These are phyloP conservation scores for Diplogelasinospora grovesii DNA, from an alignment of 495 filamentous ascomycete species.

Conservation along the genomic window DNA sequence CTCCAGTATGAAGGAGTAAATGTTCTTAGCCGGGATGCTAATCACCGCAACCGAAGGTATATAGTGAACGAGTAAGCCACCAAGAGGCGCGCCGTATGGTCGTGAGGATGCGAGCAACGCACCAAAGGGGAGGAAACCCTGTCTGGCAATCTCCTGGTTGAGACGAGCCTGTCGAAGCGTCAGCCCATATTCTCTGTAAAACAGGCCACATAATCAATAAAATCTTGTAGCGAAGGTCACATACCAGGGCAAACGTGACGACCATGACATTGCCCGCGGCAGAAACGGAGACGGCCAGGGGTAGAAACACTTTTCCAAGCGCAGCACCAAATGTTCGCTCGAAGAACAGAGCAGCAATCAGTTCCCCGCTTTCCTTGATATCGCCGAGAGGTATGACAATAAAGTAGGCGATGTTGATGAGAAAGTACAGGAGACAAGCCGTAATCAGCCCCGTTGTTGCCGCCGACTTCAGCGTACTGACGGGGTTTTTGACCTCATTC, in stretches of 20 bases:
- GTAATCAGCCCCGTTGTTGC: constrained; percentile 55
- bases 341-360: constrained; percentile 65
- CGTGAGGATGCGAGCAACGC: constrained; percentile 54
- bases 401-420: constrained; percentile 68
- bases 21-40: constrained; percentile 54
- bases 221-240: no score
- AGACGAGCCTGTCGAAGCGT: constrained; percentile 62
- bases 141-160: constrained; percentile 43
- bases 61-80: constrained; percentile 61
- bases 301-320: constrained; percentile 51
- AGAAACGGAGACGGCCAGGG: constrained; percentile 58
- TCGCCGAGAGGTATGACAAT: constrained; percentile 61
- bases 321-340: constrained; percentile 55
- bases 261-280: constrained; percentile 74
- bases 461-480: constrained; percentile 59
- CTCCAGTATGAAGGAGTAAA: constrained; percentile 69
- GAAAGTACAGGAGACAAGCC: constrained; percentile 54
- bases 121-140: constrained; percentile 61
- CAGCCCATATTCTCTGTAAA: no score
- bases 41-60: constrained; percentile 63
- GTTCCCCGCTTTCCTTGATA: constrained; percentile 58
- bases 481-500: constrained; percentile 65
- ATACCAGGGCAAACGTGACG: constrained; percentile 59
- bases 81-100: constrained; percentile 62
- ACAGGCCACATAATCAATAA: no score